These are phyloP conservation scores for Breviolum minutum DNA, from an alignment of 73 alveolate genomes.

Conservation along the genomic window DNA sequence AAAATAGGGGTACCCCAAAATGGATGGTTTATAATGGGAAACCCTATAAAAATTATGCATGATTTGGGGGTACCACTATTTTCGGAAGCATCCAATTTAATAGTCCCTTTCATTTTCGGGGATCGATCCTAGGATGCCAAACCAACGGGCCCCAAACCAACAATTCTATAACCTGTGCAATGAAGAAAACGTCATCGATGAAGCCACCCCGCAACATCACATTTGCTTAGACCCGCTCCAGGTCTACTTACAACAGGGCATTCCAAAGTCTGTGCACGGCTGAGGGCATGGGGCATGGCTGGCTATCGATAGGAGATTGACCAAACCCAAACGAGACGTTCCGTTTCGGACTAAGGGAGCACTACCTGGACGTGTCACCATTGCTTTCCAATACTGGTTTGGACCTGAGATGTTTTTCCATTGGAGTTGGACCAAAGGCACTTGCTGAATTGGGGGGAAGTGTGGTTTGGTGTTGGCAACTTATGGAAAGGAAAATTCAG, in stretches of 20 bases:
- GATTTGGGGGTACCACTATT: no score
- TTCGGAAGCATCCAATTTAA: no score
- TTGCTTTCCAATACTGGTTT: conserved; percentile 83
- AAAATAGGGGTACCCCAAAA: no score
- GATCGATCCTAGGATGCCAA: no score
- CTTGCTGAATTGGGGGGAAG: no score
- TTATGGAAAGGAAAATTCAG: neutral
- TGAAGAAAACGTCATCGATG: neutral
- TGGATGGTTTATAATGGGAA: no score
- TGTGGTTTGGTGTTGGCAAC: neutral
- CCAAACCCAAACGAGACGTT: neutral
- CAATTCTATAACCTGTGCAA: no score
- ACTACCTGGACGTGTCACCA: conserved; percentile 71
- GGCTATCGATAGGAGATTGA: no score
- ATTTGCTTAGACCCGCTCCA: neutral
- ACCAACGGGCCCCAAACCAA: no score
- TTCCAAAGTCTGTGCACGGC: conserved; percentile 48
- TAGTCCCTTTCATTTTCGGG: no score
- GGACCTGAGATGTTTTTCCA: neutral
- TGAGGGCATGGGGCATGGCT: neutral
- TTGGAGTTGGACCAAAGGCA: no score
- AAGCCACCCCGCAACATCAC: neutral
- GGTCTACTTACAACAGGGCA: conserved; percentile 77
- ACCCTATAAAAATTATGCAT: no score
- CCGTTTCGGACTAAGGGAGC: conserved; percentile 33